Conservation (phyloP, 495 filamentous ascomycete genomes). For the Penicillium paxilli region DNA sequence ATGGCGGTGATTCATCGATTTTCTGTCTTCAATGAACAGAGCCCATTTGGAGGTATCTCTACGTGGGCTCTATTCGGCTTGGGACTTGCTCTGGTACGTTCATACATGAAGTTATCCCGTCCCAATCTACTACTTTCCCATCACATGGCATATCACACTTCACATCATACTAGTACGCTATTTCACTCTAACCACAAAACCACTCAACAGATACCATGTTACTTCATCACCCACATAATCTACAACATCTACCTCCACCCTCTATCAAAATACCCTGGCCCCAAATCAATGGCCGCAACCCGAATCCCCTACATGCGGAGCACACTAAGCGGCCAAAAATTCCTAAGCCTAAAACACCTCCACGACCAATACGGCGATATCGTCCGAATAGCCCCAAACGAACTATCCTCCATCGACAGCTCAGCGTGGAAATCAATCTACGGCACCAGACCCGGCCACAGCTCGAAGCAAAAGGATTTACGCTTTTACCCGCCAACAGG, state of each 20-base stretch:
- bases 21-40: not conserved
- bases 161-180: too few species aligned
- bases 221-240: not conserved
- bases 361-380: slow-evolving; percentile 47
- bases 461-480: slow-evolving; percentile 15
- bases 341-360: slow-evolving; percentile 5
- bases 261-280: slow-evolving; percentile 11
- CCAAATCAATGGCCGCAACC: slow-evolving; percentile 19
- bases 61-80: not conserved
- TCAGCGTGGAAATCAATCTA: slow-evolving; percentile 59
- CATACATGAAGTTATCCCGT: too few species aligned
- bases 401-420: slow-evolving; percentile 46
- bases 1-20: slow-evolving; percentile 4
- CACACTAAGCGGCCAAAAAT: slow-evolving; percentile 11
- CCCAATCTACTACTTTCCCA: not conserved
- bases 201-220: not conserved
- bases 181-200: not conserved
- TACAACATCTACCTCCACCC: slow-evolving; percentile 14
- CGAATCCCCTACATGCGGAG: slow-evolving; percentile 17
- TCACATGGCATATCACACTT: not conserved
- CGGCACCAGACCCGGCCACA: slow-evolving; percentile 32
- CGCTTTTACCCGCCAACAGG: slow-evolving; percentile 16
- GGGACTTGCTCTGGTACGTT: slow-evolving; percentile 1
- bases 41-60: not conserved
- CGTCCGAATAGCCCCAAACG: slow-evolving; percentile 52